phyloP scores from a whole-genome alignment of 1,284 basidiomycete genomes.

The Cryptococcus wingfieldii region DNA sequence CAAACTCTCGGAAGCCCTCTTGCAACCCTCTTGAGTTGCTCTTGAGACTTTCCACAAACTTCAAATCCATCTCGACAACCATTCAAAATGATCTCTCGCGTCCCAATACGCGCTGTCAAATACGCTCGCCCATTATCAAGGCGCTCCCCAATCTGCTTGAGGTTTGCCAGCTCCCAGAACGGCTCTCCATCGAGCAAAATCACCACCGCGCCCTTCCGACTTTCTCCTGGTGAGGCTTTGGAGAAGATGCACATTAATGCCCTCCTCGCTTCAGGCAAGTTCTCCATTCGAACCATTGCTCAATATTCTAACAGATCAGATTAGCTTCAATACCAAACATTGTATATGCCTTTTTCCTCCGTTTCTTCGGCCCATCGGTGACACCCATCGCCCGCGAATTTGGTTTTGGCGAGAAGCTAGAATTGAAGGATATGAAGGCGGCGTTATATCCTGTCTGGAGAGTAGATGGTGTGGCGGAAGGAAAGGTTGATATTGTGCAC shows the following conservation, averaged over 20 bases:
- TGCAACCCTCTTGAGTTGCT: too few species aligned
- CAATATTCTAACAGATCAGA: not conserved
- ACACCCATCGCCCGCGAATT: constrained; percentile 27
- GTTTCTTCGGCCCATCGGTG: constrained; percentile 25
- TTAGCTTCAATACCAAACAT: constrained; percentile 24
- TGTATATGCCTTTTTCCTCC: constrained; percentile 29
- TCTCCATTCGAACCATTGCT: not conserved
- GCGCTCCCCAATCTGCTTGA: too few species aligned
- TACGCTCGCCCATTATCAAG: too few species aligned
- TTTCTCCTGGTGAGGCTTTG: constrained; percentile 20
- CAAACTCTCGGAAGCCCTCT: too few species aligned
- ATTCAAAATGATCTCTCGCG: too few species aligned
- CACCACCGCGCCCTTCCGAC: constrained; percentile 26
- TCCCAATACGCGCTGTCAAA: too few species aligned
- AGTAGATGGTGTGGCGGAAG: constrained; percentile 33
- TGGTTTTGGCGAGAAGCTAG: constrained; percentile 26
- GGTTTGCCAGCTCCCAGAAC: not conserved
- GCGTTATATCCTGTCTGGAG: constrained; percentile 43
- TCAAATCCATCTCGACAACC: too few species aligned
- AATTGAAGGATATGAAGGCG: constrained; percentile 33
- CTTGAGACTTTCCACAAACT: too few species aligned
- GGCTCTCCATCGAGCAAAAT: constrained; percentile 26
- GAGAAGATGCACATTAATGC: constrained; percentile 21
- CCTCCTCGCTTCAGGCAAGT: constrained; percentile 24
- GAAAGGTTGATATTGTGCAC: constrained; percentile 15